A percentile compares a stretch with the other conserved stretches of the same genome.
Conservation (phyloP, 495 filamentous ascomycete species). For the Aspergillus sclerotiicarbonarius region DNA sequence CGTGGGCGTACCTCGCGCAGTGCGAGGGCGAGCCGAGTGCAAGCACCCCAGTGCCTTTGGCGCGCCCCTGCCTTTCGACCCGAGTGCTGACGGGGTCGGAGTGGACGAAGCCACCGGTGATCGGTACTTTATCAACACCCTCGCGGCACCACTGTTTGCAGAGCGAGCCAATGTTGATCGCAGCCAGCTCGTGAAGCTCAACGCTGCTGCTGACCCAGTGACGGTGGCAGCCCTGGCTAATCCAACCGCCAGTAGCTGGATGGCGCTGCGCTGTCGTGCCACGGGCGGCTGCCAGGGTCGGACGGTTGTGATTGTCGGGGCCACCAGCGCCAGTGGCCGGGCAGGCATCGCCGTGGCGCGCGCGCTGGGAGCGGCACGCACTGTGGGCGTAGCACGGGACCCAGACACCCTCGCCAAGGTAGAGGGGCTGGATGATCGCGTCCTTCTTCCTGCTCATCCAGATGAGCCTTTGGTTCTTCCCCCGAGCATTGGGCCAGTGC, state of each 20-base stretch:
- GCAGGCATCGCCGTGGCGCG: too few species aligned
- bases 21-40: conserved; percentile 1
- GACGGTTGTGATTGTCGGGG: conserved; percentile 8
- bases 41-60: conserved; percentile 6
- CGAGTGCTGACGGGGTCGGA: conserved; percentile 12
- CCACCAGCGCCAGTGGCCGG: conserved; percentile 11
- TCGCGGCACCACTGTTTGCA: conserved; percentile 3
- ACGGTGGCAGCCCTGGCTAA: conserved; percentile 9
- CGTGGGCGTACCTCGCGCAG: conserved; percentile 1
- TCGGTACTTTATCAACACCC: conserved; percentile 3
- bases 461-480: too few species aligned
- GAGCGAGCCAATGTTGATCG: conserved; percentile 7
- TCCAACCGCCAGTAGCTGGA: conserved; percentile 11
- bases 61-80: conserved; percentile 10
- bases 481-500: too few species aligned
- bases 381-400: too few species aligned
- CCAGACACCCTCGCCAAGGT: too few species aligned
- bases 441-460: too few species aligned
- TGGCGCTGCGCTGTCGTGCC: conserved; percentile 4
- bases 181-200: conserved; percentile 4
- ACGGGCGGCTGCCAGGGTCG: conserved; percentile 7
- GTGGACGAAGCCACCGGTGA: conserved; percentile 3
- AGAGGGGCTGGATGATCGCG: too few species aligned
- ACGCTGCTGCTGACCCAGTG: neutral
- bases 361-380: too few species aligned